phyloP scores from a whole-genome alignment of 2,329 filamentous ascomycete species.

The Neofusicoccum cordaticola region DNA sequence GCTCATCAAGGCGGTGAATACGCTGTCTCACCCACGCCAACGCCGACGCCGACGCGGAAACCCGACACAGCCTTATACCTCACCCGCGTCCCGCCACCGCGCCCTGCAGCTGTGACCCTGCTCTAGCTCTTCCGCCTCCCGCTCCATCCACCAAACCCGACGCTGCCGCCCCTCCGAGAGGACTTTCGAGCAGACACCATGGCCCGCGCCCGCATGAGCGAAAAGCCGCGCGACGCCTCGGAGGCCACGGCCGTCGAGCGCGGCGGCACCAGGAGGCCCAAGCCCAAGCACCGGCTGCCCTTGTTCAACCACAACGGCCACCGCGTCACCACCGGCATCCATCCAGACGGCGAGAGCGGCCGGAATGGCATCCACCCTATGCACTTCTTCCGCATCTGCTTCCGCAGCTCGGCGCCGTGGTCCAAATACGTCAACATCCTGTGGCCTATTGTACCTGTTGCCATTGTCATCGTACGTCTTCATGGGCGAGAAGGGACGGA shows the following conservation, averaged over 20 bases:
- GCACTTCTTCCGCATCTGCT: conserved; percentile 63
- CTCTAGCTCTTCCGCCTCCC: background rate
- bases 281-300: background rate
- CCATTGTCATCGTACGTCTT: conserved; percentile 58
- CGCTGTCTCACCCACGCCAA: background rate
- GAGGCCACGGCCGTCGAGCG: conserved; percentile 10
- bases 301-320: conserved; percentile 46
- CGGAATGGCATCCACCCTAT: conserved; percentile 62
- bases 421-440: conserved; percentile 67
- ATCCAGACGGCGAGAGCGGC: conserved; percentile 64
- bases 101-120: background rate
- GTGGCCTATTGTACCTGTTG: conserved; percentile 72
- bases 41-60: background rate
- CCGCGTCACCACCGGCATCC: conserved; percentile 41
- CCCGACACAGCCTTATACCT: background rate
- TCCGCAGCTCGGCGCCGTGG: conserved; percentile 60
- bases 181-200: background rate
- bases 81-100: background rate
- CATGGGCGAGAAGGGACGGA: conserved; percentile 1
- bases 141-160: background rate
- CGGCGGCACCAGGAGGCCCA: conserved; percentile 14
- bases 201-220: conserved; percentile 1
- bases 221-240: background rate
- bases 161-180: background rate
- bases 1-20: background rate